Percentiles rank a stretch among this genome's conserved stretches.
Evolutionary conservation across 2,329 filamentous ascomycete species (phyloP).

Genomic region (Colletotrichum tropicicola): DNA sequence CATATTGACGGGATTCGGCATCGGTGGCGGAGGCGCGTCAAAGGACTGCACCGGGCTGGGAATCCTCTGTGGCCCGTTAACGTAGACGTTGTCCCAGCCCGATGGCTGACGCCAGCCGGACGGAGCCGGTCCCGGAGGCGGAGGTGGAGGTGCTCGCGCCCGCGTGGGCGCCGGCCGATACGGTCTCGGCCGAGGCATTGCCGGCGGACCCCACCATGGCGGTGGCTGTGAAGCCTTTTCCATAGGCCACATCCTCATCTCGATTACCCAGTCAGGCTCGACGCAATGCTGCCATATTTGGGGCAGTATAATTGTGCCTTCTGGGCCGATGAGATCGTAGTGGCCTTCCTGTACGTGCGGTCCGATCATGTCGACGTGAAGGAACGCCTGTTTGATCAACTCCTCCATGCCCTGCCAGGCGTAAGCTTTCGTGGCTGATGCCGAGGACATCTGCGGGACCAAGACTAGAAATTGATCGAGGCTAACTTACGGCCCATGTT

Average conservation of each 20-base stretch:
- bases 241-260: constrained; percentile 73
- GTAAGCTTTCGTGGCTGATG: constrained; percentile 32
- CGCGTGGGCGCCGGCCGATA: too few species aligned
- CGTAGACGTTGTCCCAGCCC: neutral
- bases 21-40: neutral
- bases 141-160: neutral
- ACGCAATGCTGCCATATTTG: constrained; percentile 83
- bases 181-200: neutral
- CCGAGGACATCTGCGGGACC: neutral
- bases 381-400: constrained; percentile 83
- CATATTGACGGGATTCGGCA: neutral
- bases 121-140: neutral
- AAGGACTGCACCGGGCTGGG: neutral
- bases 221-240: neutral
- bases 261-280: constrained; percentile 77
- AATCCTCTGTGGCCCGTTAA: neutral
- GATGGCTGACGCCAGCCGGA: neutral
- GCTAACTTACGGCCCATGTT: constrained; percentile 77
- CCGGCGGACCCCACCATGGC: neutral
- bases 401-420: constrained; percentile 80
- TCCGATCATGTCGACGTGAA: constrained; percentile 79
- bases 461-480: neutral
- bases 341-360: constrained; percentile 81
- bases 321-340: constrained; percentile 81
- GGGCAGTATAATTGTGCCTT: constrained; percentile 83